Percentiles rank a stretch among this genome's conserved stretches.
These are phyloP conservation scores for Nemania bipapillata DNA, from an alignment of 2,329 filamentous ascomycete genomes.

Conservation along the genomic window DNA sequence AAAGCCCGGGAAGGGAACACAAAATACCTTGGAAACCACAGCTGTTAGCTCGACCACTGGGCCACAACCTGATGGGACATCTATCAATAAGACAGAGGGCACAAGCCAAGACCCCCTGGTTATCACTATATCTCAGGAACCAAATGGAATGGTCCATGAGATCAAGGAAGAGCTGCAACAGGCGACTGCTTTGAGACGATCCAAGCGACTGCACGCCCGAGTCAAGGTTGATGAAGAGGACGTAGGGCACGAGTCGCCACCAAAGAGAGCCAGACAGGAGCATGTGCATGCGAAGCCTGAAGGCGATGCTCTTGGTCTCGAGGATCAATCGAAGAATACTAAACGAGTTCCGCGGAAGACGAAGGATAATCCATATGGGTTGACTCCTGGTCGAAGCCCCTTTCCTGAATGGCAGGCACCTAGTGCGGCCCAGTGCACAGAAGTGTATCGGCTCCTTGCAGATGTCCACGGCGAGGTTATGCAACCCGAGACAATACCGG, in stretches of 20 bases:
- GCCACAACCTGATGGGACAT: not conserved
- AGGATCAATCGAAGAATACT: constrained; percentile 34
- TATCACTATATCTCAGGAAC: not conserved
- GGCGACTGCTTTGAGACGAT: constrained; percentile 25
- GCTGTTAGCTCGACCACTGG: not conserved
- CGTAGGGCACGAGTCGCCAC: not conserved
- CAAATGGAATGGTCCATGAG: not conserved
- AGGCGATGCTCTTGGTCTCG: not conserved
- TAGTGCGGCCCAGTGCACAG: constrained; percentile 73
- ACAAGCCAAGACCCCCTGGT: not conserved
- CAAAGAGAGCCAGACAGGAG: constrained; percentile 33
- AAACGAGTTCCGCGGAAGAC: constrained; percentile 47
- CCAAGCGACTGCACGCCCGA: constrained; percentile 27
- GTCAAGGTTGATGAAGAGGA: constrained; percentile 4
- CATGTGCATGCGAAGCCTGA: constrained; percentile 12
- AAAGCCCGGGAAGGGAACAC: not conserved
- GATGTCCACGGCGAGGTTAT: constrained; percentile 72
- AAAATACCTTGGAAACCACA: not conserved
- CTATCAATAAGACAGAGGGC: not conserved
- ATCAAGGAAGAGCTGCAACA: constrained; percentile 9
- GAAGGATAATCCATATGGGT: constrained; percentile 59
- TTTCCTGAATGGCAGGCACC: constrained; percentile 75
- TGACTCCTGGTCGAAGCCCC: constrained; percentile 68
- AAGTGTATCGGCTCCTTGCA: constrained; percentile 73
- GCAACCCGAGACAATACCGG: constrained; percentile 73